These are phyloP conservation scores for Penicillium sp. DNA, from an alignment of 2,329 filamentous ascomycete genomes.

Conservation along the genomic window DNA sequence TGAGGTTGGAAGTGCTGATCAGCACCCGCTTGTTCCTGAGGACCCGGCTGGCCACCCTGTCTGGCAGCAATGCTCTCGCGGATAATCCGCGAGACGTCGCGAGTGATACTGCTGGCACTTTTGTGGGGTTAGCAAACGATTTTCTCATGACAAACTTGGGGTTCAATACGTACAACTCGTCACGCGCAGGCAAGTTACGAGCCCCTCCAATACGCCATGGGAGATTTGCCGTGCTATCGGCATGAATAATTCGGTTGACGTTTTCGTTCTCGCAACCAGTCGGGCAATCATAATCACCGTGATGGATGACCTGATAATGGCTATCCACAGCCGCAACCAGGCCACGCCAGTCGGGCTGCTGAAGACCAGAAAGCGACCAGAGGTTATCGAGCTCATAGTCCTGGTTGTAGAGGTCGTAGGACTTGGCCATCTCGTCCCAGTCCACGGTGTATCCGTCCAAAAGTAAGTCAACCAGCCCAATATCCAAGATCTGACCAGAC, in stretches of 20 bases:
- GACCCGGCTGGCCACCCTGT: constrained; percentile 17
- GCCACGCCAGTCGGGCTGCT: constrained; percentile 45
- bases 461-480: constrained; percentile 40
- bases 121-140: constrained; percentile 23
- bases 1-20: constrained; percentile 22
- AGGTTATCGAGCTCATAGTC: constrained; percentile 44
- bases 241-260: constrained; percentile 39
- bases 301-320: constrained; percentile 44
- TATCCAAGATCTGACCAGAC: constrained; percentile 24
- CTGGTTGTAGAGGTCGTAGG: constrained; percentile 43
- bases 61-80: constrained; percentile 37
- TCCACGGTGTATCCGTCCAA: constrained; percentile 42
- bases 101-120: constrained; percentile 45
- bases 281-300: constrained; percentile 36
- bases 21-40: constrained; percentile 7
- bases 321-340: constrained; percentile 48
- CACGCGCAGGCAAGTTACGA: constrained; percentile 32
- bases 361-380: constrained; percentile 44
- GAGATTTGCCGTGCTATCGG: constrained; percentile 33
- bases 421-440: constrained; percentile 39
- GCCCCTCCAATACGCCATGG: constrained; percentile 41
- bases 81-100: constrained; percentile 45
- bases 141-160: no score
- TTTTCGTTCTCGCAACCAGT: constrained; percentile 37
- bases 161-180: constrained; percentile 42